Evolutionary conservation across 768 basidiomycete species (phyloP), one percentile per base, ranked within the genome.

Genomic region (Boletellus ananas): DNA sequence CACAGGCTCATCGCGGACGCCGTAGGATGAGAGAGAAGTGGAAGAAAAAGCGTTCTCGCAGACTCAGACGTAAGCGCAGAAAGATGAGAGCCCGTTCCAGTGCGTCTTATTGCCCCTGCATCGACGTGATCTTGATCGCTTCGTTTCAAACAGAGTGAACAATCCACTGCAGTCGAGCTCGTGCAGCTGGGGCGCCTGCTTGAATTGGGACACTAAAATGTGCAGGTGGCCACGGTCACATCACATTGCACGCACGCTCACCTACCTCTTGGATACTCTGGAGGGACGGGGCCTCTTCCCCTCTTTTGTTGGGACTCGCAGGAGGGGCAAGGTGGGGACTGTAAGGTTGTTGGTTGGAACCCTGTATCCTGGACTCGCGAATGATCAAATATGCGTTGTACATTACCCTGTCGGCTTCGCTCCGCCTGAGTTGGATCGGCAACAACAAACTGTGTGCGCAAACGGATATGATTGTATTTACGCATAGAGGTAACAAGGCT

Each of bases 81-180:
- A 93, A 93, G 81, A 92, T 92, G 90, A 83, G 90, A 71, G 90
- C 90, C 56, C 90, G 90, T 74, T 92, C 90, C 79, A 92, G 90
- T 92, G 61, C 58, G 90, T 85, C 37, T 6, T 4, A 39, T 46
- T 39, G 23, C 46, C 42, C 29, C 20, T 35, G 12, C 16, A 20
- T n/a, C 2, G 29, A 20, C n/a, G 17, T 31, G 9, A 40, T 5
- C 11, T 50, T 58, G 16, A 61, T 14, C 11, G 6, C 21, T 23
- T 11, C 29, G 8, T 6, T n/a, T 43, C 10, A 11, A 45, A 41
- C 67, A 74, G 72, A 74, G 68, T 74, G 72, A 72, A 58, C 51
- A 52, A 58, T 58, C 29, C 5, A 25, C 53, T 56, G 40, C 55
- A 51, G 63, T 57, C 43, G 64, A 66, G 68, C 57, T 46, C 59